These are phyloP conservation scores for Pleurotus pulmonarius DNA, from an alignment of 768 basidiomycete genomes.

Conservation along the genomic window DNA sequence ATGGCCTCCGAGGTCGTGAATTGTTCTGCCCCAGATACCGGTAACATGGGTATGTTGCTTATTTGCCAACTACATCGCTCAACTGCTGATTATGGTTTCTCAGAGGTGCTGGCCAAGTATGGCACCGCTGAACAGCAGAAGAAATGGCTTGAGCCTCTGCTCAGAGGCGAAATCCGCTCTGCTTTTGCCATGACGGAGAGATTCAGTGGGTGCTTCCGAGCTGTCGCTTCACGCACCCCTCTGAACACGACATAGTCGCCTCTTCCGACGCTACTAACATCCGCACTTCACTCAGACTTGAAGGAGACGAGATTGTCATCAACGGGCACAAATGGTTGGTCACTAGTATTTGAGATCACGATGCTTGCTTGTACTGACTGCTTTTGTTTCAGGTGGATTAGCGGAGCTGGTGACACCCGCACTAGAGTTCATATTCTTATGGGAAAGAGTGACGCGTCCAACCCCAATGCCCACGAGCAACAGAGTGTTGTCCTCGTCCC, in stretches of 20 bases:
- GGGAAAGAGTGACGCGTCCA: slow-evolving; percentile 88
- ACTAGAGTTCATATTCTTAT: slow-evolving; percentile 89
- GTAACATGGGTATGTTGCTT: slow-evolving; percentile 81
- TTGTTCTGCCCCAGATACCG: slow-evolving; percentile 95
- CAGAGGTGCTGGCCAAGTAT: slow-evolving; percentile 95
- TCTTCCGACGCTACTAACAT: slow-evolving; percentile 97
- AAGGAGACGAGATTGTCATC: slow-evolving; percentile 86
- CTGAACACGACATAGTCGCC: slow-evolving; percentile 48
- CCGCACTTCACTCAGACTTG: slow-evolving; percentile 76
- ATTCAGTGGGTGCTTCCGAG: slow-evolving; percentile 47
- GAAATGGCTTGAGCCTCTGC: slow-evolving; percentile 82
- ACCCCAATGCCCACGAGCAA: slow-evolving; percentile 71
- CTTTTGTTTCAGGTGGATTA: slow-evolving; percentile 80
- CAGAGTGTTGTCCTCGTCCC: slow-evolving; percentile 98
- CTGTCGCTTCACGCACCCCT: slow-evolving; percentile 7
- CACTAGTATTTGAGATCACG: not conserved
- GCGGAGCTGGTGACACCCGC: slow-evolving; percentile 94
- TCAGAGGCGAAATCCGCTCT: slow-evolving; percentile 91
- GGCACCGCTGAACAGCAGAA: slow-evolving; percentile 87
- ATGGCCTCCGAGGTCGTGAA: slow-evolving; percentile 86
- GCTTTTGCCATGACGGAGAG: slow-evolving; percentile 98
- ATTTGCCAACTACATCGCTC: not conserved
- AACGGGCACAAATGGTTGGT: slow-evolving; percentile 93
- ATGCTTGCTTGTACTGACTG: not conserved
- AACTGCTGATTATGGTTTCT: not conserved